phyloP scores from a whole-genome alignment of 805 yeast species.

The Komagataella phaffii region DNA sequence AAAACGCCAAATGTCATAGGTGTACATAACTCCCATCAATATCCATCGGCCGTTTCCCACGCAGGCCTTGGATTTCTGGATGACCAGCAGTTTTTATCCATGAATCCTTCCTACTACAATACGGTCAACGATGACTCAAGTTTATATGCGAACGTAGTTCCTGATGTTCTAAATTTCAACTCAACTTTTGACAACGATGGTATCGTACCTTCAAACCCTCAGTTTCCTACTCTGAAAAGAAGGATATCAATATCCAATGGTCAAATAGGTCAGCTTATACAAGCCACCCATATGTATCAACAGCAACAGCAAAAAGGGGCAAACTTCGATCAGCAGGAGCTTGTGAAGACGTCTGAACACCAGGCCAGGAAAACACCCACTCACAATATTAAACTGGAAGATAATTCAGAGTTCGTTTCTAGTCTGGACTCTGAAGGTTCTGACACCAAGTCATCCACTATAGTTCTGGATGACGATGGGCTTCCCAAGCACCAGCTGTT shows the following conservation, averaged over 20 bases:
- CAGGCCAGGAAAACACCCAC: conserved; percentile 4
- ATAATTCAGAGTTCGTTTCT: not conserved
- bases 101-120: not conserved
- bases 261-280: conserved; percentile 65
- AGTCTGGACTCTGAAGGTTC: not conserved
- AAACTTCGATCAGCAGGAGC: not conserved
- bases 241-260: conserved; percentile 77
- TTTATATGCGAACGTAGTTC: not conserved
- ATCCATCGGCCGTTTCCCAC: not conserved
- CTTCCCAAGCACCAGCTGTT: conserved; percentile 35
- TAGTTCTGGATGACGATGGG: conserved; percentile 16
- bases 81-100: not conserved
- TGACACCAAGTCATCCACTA: conserved; percentile 6
- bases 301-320: conserved; percentile 4
- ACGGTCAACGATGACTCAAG: not conserved
- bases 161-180: not conserved
- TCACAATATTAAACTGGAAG: conserved; percentile 4
- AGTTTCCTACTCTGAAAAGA: conserved; percentile 25
- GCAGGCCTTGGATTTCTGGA: not conserved
- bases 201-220: not conserved
- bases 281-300: conserved; percentile 15
- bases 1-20: not conserved
- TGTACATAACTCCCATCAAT: not conserved
- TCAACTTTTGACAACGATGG: not conserved
- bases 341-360: conserved; percentile 4